Base-by-base conservation (phyloP, 1,139 yeast genomes). In the Yamadazyma dendronema region DNA sequence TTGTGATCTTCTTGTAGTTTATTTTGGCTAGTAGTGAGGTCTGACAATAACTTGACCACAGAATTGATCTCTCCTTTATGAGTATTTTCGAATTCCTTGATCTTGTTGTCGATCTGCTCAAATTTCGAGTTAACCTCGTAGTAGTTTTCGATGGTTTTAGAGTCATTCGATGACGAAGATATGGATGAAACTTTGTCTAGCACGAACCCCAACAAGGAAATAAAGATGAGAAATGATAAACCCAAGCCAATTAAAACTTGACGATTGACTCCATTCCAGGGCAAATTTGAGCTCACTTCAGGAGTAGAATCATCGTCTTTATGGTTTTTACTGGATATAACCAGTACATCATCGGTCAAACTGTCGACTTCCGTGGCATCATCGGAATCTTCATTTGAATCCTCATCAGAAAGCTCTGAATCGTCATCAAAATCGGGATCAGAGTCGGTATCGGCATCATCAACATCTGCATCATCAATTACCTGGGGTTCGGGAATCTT, bases 111-210 rank as follows among this genome's bases (percentile, higher is more conserved):
- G n/a, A 58, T 38, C 2, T 30, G 29, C 28, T 47, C 39, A 22
- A 58, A 50, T 30, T 52, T 50, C 7, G 52, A 41, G 33, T 47
- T 45, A 11, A 56, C 41, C 16, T 39, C 46, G 17, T 46, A 38
- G 36, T 54, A 52, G 28, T 49, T 39, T 13, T 43, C 46, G 27
- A 46, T 42, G 8, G 45, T 28, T 19, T 36, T 22, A 21, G 31
- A 29, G 13, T 8, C 7, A 11, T 16, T 17, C 27, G 17, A 8
- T 12, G 7, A 27, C 8, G 13, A 12, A 16, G 9, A 10, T 27
- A 12, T 11, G 6, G 13, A 33, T 13, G 17, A 19, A 19, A 9
- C n/a, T n/a, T n/a, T n/a, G n/a, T n/a, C n/a, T n/a, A n/a, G n/a
- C n/a, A 31, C 21, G 14, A 19, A 16, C 13, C 14, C 29, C 4